These are phyloP conservation scores for Phytophthora pini DNA, from an alignment of 352 stramenopile genomes.

Conservation along the genomic window DNA sequence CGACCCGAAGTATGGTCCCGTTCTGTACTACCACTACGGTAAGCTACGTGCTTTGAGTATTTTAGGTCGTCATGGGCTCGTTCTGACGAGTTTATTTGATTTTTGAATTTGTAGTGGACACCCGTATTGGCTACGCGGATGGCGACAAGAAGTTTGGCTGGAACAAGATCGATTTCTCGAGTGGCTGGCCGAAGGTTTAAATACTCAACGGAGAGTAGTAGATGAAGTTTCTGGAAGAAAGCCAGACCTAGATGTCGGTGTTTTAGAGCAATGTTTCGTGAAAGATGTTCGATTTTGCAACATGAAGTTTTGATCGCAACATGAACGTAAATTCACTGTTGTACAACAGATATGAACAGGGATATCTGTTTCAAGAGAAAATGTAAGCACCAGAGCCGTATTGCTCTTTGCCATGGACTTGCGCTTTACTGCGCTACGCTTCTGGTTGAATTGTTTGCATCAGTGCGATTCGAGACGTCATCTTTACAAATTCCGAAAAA, in stretches of 20 bases:
- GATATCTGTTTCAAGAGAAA: too few species aligned
- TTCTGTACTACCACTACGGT: constrained; percentile 70
- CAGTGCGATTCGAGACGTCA: too few species aligned
- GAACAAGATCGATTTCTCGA: constrained; percentile 51
- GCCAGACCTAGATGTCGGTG: not conserved
- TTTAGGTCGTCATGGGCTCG: constrained; percentile 1
- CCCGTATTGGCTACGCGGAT: constrained; percentile 47
- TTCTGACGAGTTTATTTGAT: constrained; percentile 33
- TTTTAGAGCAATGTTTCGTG: constrained; percentile 5
- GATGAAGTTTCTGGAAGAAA: not conserved
- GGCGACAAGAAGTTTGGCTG: constrained; percentile 58
- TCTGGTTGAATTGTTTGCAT: too few species aligned
- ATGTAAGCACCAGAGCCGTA: too few species aligned
- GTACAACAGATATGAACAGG: too few species aligned
- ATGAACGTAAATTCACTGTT: too few species aligned
- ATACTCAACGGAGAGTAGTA: not conserved
- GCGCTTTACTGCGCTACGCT: too few species aligned
- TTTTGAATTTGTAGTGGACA: constrained; percentile 42
- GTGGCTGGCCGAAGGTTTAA: constrained; percentile 51
- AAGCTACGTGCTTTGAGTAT: constrained; percentile 16
- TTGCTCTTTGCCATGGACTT: too few species aligned
- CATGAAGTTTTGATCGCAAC: not conserved
- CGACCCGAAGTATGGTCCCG: constrained; percentile 46
- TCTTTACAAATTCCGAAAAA: too few species aligned
- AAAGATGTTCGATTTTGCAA: not conserved